Percentiles rank a stretch among this genome's conserved stretches.
Evolutionary conservation across 1,284 basidiomycete genomes (phyloP).

Genomic region (Stygiomarasmius scandens): DNA sequence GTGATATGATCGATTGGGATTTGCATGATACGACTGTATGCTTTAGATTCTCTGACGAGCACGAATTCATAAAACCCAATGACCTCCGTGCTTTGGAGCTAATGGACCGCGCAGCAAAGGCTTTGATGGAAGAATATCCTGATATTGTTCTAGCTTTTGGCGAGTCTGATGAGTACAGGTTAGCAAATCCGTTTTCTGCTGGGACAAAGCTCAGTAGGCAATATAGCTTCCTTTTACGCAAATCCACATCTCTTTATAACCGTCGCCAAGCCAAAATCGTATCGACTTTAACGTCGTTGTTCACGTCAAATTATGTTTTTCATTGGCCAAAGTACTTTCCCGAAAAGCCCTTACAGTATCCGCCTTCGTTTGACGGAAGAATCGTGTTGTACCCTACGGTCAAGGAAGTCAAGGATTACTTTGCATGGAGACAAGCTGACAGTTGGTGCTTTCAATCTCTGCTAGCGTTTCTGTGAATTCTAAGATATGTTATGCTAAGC

Average conservation of each 20-base stretch:
- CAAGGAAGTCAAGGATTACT: constrained; percentile 86
- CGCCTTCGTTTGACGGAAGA: constrained; percentile 92
- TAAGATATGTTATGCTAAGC: constrained; percentile 51
- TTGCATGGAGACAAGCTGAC: constrained; percentile 94
- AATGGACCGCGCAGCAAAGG: constrained; percentile 90
- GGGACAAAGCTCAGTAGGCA: too few relatives aligned
- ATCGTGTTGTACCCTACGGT: constrained; percentile 83
- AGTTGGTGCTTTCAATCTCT: constrained; percentile 42
- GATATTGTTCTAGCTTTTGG: constrained; percentile 91
- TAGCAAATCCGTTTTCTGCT: too few relatives aligned
- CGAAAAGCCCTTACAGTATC: constrained; percentile 68
- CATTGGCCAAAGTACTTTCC: constrained; percentile 85
- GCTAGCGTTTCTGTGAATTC: constrained; percentile 7
- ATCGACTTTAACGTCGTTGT: constrained; percentile 86
- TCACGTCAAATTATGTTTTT: constrained; percentile 92
- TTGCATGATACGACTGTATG: not conserved
- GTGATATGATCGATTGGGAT: not conserved
- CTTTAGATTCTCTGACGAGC: constrained; percentile 80
- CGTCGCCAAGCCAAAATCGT: constrained; percentile 89
- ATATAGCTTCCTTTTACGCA: constrained; percentile 91
- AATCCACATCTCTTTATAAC: constrained; percentile 78
- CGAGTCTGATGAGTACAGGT: constrained; percentile 98
- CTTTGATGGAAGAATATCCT: constrained; percentile 81
- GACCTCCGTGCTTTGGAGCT: constrained; percentile 84
- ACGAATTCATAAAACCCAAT: constrained; percentile 90